Base-by-base conservation (phyloP, 352 stramenopile species). In the Aphanomyces astaci region DNA sequence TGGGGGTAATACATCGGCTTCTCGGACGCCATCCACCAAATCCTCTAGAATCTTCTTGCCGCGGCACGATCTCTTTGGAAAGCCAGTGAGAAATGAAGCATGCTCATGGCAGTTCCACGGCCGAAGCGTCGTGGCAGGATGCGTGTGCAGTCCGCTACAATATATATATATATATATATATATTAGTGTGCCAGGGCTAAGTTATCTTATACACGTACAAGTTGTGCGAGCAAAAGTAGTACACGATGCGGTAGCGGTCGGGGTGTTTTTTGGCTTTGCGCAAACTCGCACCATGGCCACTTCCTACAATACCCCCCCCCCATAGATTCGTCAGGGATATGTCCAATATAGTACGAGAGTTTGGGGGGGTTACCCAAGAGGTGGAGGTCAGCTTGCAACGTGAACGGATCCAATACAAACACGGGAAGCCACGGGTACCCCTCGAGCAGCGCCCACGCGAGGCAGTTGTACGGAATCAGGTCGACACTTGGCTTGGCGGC, bases 381-480 rank as follows among this genome's bases (percentile, higher is more conserved):
- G n/a, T 59, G 51, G 22, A 59, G 51, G 15, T 59, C 51, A 15
- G 51, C 5, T 39, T 32, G 25, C 4, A 59, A 19, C 33, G 32
- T 36, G 24, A 59, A 59, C 51, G 51, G 51, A 59, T 59, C 51
- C 24, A 59, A 32, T n/a, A 59, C 51, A 32, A 36, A 59, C 4
- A 59, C 51, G 7, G 51, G 51, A 17, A 59, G 25, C 51, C 51
- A 59, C 17, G 51, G 51, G 30, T 33, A 59, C 0, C 51, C 51
- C 51, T 59, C 51, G 30, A 59, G 51, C 30, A 59, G 33, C 15
- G 19, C 51, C 51, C 51, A 59, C 19, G 51, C 51, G 7, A 59
- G 19, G n/a, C 25, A 36, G 51, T 59, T 28, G n/a, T 39, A 59
- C 25, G 51, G 25, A 59, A 59, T 36, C 9, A 55, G 48, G n/a